These are phyloP conservation scores for Penicillium malachiteum DNA, from an alignment of 495 filamentous ascomycete species.

Conservation along the genomic window DNA sequence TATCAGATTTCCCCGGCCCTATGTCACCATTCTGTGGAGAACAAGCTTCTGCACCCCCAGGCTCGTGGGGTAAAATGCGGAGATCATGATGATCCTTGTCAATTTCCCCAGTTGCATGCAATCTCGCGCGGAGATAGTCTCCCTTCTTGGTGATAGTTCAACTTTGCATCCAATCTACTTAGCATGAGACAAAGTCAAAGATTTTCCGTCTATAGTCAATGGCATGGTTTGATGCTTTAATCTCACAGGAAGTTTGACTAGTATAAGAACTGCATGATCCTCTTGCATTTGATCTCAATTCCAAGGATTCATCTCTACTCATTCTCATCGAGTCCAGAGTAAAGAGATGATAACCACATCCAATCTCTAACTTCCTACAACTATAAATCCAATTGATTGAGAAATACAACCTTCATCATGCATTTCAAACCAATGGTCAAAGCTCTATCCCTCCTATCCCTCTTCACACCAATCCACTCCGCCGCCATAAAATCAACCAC, in stretches of 20 bases:
- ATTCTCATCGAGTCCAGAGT: too few species aligned
- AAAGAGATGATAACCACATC: too few species aligned
- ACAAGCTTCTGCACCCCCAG: conserved; percentile 19
- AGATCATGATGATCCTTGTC: conserved; percentile 1
- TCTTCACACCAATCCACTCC: neutral
- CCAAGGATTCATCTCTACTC: neutral
- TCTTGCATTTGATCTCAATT: neutral
- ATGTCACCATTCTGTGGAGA: conserved; percentile 18
- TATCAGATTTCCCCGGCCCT: conserved; percentile 10
- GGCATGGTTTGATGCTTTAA: neutral
- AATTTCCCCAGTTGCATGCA: neutral
- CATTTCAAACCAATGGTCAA: neutral
- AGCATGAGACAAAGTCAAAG: neutral
- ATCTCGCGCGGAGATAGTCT: neutral
- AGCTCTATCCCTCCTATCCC: conserved; percentile 12
- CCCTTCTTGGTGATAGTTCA: conserved; percentile 1
- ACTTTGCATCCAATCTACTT: neutral
- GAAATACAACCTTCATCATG: neutral
- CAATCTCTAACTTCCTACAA: neutral
- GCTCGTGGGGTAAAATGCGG: conserved; percentile 11
- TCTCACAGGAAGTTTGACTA: neutral
- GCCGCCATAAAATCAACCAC: neutral
- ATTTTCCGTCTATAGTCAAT: conserved; percentile 14
- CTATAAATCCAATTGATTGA: too few species aligned
- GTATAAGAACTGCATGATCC: neutral